These are phyloP conservation scores for Aspergillaceae sp. DNA, from an alignment of 2,329 filamentous ascomycete species.

Conservation along the genomic window DNA sequence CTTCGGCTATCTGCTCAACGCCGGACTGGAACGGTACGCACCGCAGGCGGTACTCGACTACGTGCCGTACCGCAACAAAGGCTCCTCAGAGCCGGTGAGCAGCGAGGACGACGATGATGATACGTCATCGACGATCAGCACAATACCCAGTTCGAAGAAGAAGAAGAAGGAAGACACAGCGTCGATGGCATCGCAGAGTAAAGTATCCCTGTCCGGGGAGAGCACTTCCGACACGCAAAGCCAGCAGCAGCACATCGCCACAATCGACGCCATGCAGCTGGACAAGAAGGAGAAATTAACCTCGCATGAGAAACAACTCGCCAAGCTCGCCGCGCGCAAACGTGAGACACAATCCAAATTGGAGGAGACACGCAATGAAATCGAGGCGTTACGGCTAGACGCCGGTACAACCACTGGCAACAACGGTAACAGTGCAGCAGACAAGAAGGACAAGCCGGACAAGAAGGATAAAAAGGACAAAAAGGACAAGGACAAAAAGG, in stretches of 20 bases:
- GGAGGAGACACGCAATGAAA: constrained; percentile 26
- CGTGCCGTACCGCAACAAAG: constrained; percentile 30
- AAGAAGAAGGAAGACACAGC: background rate
- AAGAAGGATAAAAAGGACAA: background rate
- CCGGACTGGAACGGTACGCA: constrained; percentile 44
- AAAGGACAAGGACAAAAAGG: background rate
- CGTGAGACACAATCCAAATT: constrained; percentile 31
- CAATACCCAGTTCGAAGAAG: constrained; percentile 2
- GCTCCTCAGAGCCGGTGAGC: constrained; percentile 4
- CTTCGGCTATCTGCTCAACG: constrained; percentile 27
- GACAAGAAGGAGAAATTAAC: constrained; percentile 24
- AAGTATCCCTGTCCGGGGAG: constrained; percentile 12
- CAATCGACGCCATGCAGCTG: constrained; percentile 17
- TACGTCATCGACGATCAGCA: constrained; percentile 1
- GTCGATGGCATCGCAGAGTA: constrained; percentile 4
- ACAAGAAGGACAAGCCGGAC: background rate
- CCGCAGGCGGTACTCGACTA: constrained; percentile 43
- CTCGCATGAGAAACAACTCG: constrained; percentile 36
- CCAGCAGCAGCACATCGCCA: constrained; percentile 8
- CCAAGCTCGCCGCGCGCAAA: constrained; percentile 35
- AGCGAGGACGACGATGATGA: background rate
- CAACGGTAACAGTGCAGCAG: background rate
- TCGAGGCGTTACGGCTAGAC: constrained; percentile 19
- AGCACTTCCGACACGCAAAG: background rate
- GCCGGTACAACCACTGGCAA: background rate